Evolutionary conservation across 768 basidiomycete genomes (phyloP).

Genomic region (Tulasnella calospora): DNA sequence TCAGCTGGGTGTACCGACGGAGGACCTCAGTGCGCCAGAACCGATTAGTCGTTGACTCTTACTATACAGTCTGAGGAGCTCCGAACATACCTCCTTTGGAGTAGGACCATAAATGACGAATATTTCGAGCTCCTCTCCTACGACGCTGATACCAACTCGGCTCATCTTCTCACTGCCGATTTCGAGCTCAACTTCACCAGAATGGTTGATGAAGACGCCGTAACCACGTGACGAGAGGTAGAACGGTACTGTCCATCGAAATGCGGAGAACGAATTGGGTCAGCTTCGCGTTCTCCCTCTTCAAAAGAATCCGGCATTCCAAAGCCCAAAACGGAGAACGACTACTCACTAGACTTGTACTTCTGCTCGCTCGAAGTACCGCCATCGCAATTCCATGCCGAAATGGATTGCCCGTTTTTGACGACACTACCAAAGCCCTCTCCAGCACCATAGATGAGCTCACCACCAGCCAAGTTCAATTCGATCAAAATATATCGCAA

Average conservation of each 20-base stretch:
- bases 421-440: constrained; percentile 71
- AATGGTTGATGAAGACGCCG: constrained; percentile 70
- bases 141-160: constrained; percentile 59
- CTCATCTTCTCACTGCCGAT: constrained; percentile 48
- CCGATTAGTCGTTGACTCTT: constrained; percentile 4
- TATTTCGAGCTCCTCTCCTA: constrained; percentile 60
- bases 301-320: neutral
- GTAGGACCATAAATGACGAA: constrained; percentile 66
- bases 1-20: constrained; percentile 53
- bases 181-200: constrained; percentile 61
- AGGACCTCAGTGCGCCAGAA: constrained; percentile 39
- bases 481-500: constrained; percentile 37
- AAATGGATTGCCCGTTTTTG: constrained; percentile 52
- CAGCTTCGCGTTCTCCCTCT: constrained; percentile 18
- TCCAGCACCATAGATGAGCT: constrained; percentile 67
- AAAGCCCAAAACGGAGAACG: neutral
- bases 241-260: constrained; percentile 42
- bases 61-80: constrained; percentile 20
- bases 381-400: constrained; percentile 44
- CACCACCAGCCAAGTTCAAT: constrained; percentile 63
- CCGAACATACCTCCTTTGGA: constrained; percentile 51
- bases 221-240: constrained; percentile 67
- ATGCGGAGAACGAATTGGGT: constrained; percentile 28
- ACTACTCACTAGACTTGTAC: constrained; percentile 34
- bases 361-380: constrained; percentile 48